Conservation (phyloP, 2,329 filamentous ascomycete genomes). For the Madurella fahalii region DNA sequence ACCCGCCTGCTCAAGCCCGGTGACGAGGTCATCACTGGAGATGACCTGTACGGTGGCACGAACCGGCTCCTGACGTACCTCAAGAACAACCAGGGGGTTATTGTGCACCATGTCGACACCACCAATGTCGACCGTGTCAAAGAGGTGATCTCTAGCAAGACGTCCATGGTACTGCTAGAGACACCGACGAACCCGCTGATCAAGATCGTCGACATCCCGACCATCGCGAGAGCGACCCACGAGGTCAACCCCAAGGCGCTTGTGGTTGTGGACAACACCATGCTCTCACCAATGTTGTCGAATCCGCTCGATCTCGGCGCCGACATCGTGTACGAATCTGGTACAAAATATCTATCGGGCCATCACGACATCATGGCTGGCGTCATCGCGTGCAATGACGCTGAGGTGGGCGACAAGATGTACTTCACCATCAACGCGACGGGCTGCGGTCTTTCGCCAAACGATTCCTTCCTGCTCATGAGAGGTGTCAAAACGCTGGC, state of each 20-base stretch:
- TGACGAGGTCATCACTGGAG: constrained; percentile 94
- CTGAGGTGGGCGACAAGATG: constrained; percentile 76
- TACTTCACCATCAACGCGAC: constrained; percentile 98
- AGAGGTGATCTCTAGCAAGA: constrained; percentile 69
- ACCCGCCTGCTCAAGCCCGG: constrained; percentile 84
- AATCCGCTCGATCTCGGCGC: constrained; percentile 93
- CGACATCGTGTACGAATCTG: constrained; percentile 95
- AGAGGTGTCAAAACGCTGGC: constrained; percentile 94
- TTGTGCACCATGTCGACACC: constrained; percentile 95
- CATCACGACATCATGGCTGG: constrained; percentile 99
- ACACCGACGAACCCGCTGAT: constrained; percentile 97
- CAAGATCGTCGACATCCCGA: constrained; percentile 90
- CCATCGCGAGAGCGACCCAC: constrained; percentile 73
- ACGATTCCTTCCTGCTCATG: constrained; percentile 94
- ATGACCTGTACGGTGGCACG: constrained; percentile 94
- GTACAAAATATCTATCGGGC: constrained; percentile 95
- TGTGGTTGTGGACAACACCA: constrained; percentile 96
- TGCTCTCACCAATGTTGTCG: constrained; percentile 91
- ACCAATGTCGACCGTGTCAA: constrained; percentile 70
- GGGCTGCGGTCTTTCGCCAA: constrained; percentile 88
- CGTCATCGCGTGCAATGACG: constrained; percentile 86
- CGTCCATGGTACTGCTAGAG: constrained; percentile 91
- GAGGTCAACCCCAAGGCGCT: constrained; percentile 72
- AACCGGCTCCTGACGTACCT: constrained; percentile 92
- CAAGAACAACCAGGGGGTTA: constrained; percentile 80